Evolutionary conservation across 2,329 filamentous ascomycete genomes (phyloP).

Genomic region (Pseudogymnoascus destructans): DNA sequence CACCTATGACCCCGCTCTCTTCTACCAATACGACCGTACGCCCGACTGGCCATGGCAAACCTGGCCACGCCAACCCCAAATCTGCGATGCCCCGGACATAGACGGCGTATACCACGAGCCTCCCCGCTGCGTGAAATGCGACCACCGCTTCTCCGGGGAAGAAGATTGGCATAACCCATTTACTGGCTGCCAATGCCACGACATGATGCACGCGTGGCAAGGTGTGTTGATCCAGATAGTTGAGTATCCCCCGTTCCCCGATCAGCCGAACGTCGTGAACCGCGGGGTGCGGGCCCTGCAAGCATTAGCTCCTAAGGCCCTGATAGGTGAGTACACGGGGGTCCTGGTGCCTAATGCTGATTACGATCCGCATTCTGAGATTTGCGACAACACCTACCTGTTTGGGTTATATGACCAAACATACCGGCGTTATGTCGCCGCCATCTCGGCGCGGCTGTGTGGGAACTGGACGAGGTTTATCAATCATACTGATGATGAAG

Average conservation of each 20-base stretch:
- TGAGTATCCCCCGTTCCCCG: not conserved
- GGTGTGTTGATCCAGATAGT: not conserved
- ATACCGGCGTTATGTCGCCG: not conserved
- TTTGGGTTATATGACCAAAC: not conserved
- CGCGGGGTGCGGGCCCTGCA: not conserved
- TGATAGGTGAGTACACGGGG: not conserved
- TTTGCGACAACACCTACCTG: not conserved
- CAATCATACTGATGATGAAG: not conserved
- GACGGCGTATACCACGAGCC: not conserved
- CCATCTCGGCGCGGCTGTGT: not conserved
- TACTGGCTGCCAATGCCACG: not conserved
- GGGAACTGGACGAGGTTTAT: conserved; percentile 8
- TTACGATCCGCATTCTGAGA: not conserved
- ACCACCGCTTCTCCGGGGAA: not conserved
- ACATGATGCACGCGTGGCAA: not conserved
- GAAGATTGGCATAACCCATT: not conserved
- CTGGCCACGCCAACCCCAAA: not conserved
- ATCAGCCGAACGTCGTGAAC: not conserved
- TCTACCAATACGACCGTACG: not conserved
- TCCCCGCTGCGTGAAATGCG: not conserved
- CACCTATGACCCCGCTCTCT: not conserved
- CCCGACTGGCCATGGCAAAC: not conserved
- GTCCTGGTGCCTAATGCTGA: not conserved
- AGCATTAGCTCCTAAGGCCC: not conserved
- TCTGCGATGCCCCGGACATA: not conserved